Evolutionary conservation across 1,284 basidiomycete genomes (phyloP).

Genomic region (Vanrija humicola): DNA sequence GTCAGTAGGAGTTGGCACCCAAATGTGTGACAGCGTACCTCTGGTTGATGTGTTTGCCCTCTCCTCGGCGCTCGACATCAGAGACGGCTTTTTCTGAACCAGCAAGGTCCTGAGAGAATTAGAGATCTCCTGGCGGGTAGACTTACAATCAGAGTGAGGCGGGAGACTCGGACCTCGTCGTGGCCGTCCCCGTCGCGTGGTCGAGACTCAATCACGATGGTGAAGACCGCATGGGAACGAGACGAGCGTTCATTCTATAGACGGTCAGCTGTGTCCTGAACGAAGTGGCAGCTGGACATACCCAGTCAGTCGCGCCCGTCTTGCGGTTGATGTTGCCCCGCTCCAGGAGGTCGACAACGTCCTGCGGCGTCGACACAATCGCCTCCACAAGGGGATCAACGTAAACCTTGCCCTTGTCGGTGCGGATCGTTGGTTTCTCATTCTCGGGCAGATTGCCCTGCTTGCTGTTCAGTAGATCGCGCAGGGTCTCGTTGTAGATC

Average conservation of each 20-base stretch:
- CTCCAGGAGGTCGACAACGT: conserved; percentile 52
- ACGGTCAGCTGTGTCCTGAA: neutral
- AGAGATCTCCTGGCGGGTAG: no score
- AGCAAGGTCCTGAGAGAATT: conserved; percentile 50
- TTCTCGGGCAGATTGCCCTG: conserved; percentile 36
- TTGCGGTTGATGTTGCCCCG: conserved; percentile 53
- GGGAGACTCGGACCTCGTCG: conserved; percentile 44
- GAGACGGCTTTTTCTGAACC: conserved; percentile 57
- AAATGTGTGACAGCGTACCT: conserved; percentile 31
- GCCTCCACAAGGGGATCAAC: conserved; percentile 54
- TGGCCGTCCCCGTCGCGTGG: conserved; percentile 35
- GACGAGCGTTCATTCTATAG: conserved; percentile 53
- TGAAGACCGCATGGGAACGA: conserved; percentile 56
- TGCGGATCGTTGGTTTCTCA: conserved; percentile 45
- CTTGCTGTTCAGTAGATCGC: conserved; percentile 52
- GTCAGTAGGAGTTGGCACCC: conserved; percentile 1
- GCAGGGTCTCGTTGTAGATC: conserved; percentile 58
- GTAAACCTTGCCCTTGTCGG: conserved; percentile 49
- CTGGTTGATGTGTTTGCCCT: conserved; percentile 58
- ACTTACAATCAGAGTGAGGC: conserved; percentile 21
- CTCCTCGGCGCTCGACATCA: conserved; percentile 54
- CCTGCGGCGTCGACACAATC: conserved; percentile 52
- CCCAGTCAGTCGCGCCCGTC: conserved; percentile 57
- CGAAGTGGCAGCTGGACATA: conserved; percentile 10
- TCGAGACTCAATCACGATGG: conserved; percentile 51